Conservation (phyloP, 352 stramenopile genomes). For the Blastocystis sp. region DNA sequence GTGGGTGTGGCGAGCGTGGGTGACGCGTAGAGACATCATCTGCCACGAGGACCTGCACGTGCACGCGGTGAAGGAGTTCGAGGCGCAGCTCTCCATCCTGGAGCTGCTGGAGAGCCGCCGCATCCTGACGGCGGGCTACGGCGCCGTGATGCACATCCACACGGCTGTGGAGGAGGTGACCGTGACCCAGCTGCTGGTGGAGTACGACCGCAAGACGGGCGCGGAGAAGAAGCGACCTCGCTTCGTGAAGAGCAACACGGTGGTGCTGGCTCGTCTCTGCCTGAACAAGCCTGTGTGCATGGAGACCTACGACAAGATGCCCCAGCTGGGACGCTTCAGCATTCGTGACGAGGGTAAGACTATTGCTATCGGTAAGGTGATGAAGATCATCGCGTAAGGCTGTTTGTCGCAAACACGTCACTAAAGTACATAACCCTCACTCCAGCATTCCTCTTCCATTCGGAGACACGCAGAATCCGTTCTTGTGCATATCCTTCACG, state of each 20-base stretch:
- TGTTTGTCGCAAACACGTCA: constrained; percentile 49
- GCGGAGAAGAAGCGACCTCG: constrained; percentile 78
- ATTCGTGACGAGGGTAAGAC: constrained; percentile 97
- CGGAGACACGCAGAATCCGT: constrained; percentile 61
- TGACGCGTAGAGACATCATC: constrained; percentile 77
- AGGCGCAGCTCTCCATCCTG: constrained; percentile 90
- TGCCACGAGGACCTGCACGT: constrained; percentile 77
- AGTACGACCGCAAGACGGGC: constrained; percentile 75
- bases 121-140: constrained; percentile 91
- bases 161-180: constrained; percentile 92
- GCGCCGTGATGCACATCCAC: constrained; percentile 96
- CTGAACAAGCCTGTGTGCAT: constrained; percentile 90
- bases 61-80: constrained; percentile 82
- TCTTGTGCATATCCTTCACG: constrained; percentile 64
- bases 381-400: constrained; percentile 85
- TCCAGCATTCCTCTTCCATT: constrained; percentile 62
- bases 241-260: constrained; percentile 93
- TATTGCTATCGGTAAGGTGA: constrained; percentile 96
- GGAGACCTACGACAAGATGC: constrained; percentile 91
- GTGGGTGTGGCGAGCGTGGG: constrained; percentile 74
- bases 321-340: constrained; percentile 94
- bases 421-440: constrained; percentile 34
- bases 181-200: constrained; percentile 87
- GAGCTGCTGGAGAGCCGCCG: constrained; percentile 94
- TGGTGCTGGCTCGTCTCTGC: constrained; percentile 90